Evolutionary conservation across 2,329 filamentous ascomycete genomes (phyloP).

Genomic region (Coniochaeta sp.): DNA sequence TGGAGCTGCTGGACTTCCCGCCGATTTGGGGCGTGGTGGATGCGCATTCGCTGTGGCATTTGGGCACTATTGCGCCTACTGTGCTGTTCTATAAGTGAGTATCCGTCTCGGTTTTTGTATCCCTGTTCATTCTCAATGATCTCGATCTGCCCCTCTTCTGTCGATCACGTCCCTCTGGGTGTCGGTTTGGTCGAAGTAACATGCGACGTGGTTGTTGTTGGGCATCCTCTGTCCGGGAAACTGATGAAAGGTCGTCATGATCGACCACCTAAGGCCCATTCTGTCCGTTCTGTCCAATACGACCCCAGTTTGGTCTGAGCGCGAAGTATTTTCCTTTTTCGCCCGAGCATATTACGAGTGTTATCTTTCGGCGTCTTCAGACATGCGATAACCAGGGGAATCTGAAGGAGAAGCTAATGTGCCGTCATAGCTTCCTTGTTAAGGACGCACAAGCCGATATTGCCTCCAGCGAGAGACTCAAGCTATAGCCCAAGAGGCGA

Average conservation of each 20-base stretch:
- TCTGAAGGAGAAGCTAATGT: not conserved
- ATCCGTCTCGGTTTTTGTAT: not conserved
- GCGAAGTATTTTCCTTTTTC: too few relatives aligned
- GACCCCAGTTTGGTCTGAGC: too few relatives aligned
- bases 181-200: too few relatives aligned
- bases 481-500: constrained; percentile 33
- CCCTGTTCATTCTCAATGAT: not conserved
- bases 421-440: constrained; percentile 62
- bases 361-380: too few relatives aligned
- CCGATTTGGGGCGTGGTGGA: constrained; percentile 77
- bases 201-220: too few relatives aligned
- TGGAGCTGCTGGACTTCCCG: constrained; percentile 91
- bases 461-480: constrained; percentile 58
- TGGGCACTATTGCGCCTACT: constrained; percentile 83
- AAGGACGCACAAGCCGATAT: constrained; percentile 81
- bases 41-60: constrained; percentile 92
- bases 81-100: constrained; percentile 93
- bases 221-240: too few relatives aligned
- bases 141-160: too few relatives aligned
- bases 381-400: too few relatives aligned
- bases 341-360: too few relatives aligned
- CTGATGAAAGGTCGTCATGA: too few relatives aligned
- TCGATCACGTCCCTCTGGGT: too few relatives aligned
- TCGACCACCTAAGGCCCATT: too few relatives aligned
- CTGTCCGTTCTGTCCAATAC: constrained; percentile 4